Conservation (phyloP, 1,284 basidiomycete genomes). For the Trametes versicolor region DNA sequence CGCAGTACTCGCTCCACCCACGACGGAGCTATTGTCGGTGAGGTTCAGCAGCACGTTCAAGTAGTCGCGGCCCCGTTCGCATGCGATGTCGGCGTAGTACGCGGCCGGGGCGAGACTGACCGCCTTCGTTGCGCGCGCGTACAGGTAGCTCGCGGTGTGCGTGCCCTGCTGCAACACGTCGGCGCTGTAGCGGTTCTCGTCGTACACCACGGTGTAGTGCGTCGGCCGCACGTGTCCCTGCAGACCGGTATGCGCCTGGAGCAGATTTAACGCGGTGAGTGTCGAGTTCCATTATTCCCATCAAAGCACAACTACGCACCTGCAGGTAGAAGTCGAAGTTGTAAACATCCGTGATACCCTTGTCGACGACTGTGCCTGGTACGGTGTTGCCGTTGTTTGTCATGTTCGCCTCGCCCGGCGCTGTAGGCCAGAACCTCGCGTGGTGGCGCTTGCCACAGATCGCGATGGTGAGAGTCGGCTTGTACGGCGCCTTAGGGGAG, state of each 20-base stretch:
- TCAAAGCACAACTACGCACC: conserved; percentile 32
- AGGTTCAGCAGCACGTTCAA: conserved; percentile 70
- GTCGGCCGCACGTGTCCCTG: conserved; percentile 75
- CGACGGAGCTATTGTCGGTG: conserved; percentile 43
- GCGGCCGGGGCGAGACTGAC: conserved; percentile 81
- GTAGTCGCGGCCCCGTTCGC: conserved; percentile 77
- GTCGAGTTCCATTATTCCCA: no score
- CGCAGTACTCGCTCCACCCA: conserved; percentile 25
- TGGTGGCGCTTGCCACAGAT: conserved; percentile 86
- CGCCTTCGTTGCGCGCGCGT: conserved; percentile 79
- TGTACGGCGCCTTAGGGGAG: conserved; percentile 56
- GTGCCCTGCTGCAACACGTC: conserved; percentile 77
- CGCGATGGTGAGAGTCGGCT: conserved; percentile 73
- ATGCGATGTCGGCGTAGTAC: conserved; percentile 82
- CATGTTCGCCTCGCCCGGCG: conserved; percentile 48
- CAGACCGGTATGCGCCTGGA: conserved; percentile 67
- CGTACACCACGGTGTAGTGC: conserved; percentile 80
- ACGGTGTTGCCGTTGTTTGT: conserved; percentile 75
- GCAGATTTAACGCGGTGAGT: background rate
- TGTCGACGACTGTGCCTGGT: conserved; percentile 80
- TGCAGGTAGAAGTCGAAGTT: conserved; percentile 85
- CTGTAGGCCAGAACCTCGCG: conserved; percentile 70
- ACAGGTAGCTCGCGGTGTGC: conserved; percentile 71
- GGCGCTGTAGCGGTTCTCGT: conserved; percentile 70
- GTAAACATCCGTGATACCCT: conserved; percentile 75